Base-by-base conservation (phyloP, 148 eudicot species). In the Amaranthus hypochondriacus region DNA sequence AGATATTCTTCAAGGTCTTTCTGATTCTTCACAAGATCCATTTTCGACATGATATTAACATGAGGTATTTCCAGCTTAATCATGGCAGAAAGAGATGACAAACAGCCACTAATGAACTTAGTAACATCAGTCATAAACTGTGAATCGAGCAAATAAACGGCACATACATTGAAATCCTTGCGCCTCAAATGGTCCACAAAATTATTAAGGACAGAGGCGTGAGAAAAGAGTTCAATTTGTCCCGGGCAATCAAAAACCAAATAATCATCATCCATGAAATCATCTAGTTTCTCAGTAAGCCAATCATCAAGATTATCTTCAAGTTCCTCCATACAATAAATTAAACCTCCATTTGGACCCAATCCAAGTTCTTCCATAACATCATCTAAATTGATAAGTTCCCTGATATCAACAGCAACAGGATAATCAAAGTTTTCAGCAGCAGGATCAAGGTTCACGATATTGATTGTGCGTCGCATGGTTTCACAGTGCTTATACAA, bases 71-170 rank as follows among this genome's bases (percentile, higher is more conserved):
- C 98, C 58, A 95, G 93, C 84, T 95, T 97, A 83, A 92, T 84
- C 97, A 95, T 95, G 2, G 97, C 97, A 56, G 97, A 92, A 62
- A 95, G 92, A 52, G 97, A 95, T 7, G 99, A 82, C 90, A 95
- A 86, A 76, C 99, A 95, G 12, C 99, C 96, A 78, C 99, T 92
- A 43, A 92, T 90, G 80, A 95, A 95, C 87, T 95, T 95, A 77
- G 99, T 87, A 70, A 95, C 97, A 67, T 95, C 99, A 15, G 97
- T 95, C 81, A 95, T 87, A 77, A 95, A 92, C 99, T 90, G 97
- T 9, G 99, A 92, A 75, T 95, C 99, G 55, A 95, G 99, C 83
- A 95, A 78, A 71, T 90, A 95, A 2, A 95, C 96, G 53, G 63
- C 99, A 85, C 99, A 95, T 48, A 92, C 96, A 72, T 84, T 92